Evolutionary conservation across 2,329 filamentous ascomycete species (phyloP), one percentile per base, ranked within the genome.

Genomic region (Fulvia fulva): DNA sequence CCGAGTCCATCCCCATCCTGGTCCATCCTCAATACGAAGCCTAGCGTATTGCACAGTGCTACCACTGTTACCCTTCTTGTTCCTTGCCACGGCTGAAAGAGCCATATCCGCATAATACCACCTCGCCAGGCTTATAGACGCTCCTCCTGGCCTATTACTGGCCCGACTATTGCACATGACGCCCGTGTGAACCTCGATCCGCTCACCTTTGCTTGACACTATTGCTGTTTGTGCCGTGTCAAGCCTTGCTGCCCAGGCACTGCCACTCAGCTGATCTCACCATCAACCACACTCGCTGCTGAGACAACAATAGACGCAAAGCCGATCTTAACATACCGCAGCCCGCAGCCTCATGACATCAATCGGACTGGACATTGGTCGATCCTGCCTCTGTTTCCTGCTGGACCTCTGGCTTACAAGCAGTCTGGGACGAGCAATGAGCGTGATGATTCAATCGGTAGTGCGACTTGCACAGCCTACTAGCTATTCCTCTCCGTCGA

Each of bases 381-480:
- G 63, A 51, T 65, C 58, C 61, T 63, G 60, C 52, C 55, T 66
- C 21, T 58, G 34, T n/a, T 41, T 59, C 21, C 37, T 64, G 32
- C 26, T 63, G 52, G 64, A 70, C 55, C 55, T 63, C 44, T 67
- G 67, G 58, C 51, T 60, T 26, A 47, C 55, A 14, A 56, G 59
- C 41, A 62, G 60, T 41, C 57, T 70, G 37, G 62, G 59, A 8
- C 64, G 56, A 61, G 67, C 64, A 37, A 65, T 66, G 64, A 65
- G 62, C 53, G 64, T 63, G 44, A 62, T 65, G 62, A 64, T 66
- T 16, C 64, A 66, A 23, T 66, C 64, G 23, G 57, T 63, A 26
- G 60, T 64, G 32, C 60, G 64, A 49, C 44, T 62, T 56, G 55
- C 62, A 49, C 64, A 61, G 45, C 57, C 61, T 44, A 30, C 56